Conservation (phyloP, 1,284 basidiomycete species). For the Ceraceosorus guamensis region DNA sequence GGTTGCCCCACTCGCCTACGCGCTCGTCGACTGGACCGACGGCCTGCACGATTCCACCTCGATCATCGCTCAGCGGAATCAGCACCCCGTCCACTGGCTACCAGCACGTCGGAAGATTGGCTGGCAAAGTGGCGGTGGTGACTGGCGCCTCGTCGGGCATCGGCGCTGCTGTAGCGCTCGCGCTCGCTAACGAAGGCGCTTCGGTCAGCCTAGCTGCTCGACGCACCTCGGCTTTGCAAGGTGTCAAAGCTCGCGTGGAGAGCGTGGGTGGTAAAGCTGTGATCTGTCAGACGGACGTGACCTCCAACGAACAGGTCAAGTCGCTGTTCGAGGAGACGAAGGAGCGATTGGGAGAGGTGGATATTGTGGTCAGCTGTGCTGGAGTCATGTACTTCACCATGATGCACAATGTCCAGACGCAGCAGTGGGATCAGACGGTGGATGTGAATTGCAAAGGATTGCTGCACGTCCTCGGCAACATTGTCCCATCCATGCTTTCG, state of each 20-base stretch:
- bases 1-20: slow-evolving; percentile 29
- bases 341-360: slow-evolving; percentile 28
- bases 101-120: too few relatives aligned
- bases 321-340: slow-evolving; percentile 25
- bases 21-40: slow-evolving; percentile 18
- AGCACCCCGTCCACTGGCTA: too few relatives aligned
- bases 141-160: slow-evolving; percentile 50
- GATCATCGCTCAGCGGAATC: too few relatives aligned
- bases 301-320: slow-evolving; percentile 31
- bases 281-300: slow-evolving; percentile 38
- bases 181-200: slow-evolving; percentile 24
- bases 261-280: slow-evolving; percentile 12
- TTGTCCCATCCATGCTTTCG: slow-evolving; percentile 30
- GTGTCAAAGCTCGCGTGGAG: slow-evolving; percentile 7
- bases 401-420: slow-evolving; percentile 38
- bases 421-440: slow-evolving; percentile 45
- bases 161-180: slow-evolving; percentile 46
- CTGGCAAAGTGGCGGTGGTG: slow-evolving; percentile 47
- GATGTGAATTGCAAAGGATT: slow-evolving; percentile 48
- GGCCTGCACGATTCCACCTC: too few relatives aligned
- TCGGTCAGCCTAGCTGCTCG: slow-evolving; percentile 29
- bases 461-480: slow-evolving; percentile 33
- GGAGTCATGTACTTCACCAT: slow-evolving; percentile 47
- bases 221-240: slow-evolving; percentile 20
- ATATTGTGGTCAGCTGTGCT: slow-evolving; percentile 40